These are phyloP conservation scores for Typha latifolia DNA, from an alignment of 176 grass and related monocot species.

Conservation along the genomic window DNA sequence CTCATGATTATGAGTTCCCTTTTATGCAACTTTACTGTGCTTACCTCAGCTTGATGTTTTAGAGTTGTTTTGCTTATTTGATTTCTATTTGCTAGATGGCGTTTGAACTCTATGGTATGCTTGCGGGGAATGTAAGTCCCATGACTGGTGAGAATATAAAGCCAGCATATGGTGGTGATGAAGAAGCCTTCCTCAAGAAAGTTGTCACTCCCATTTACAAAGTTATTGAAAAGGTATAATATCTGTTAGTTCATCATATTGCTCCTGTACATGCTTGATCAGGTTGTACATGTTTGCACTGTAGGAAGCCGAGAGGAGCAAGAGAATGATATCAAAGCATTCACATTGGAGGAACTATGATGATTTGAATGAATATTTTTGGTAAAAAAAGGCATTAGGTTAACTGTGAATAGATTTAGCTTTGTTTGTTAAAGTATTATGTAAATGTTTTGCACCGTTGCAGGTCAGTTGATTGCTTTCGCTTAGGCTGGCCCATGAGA, in stretches of 20 bases:
- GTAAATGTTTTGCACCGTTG: not conserved
- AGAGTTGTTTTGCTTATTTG: not conserved
- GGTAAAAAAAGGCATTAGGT: constrained; percentile 28
- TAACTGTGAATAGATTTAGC: constrained; percentile 15
- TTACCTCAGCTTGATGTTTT: too few relatives aligned
- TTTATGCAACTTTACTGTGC: too few relatives aligned
- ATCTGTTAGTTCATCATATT: constrained; percentile 9
- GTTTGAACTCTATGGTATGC: constrained; percentile 90
- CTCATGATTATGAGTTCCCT: too few relatives aligned
- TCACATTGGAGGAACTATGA: constrained; percentile 96
- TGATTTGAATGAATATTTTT: constrained; percentile 96
- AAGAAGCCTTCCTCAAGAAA: constrained; percentile 85
- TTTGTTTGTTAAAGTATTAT: constrained; percentile 3
- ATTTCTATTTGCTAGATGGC: constrained; percentile 63
- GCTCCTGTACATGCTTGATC: not conserved
- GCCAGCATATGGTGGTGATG: constrained; percentile 78
- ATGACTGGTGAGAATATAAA: constrained; percentile 92
- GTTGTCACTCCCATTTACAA: constrained; percentile 91
- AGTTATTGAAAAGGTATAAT: constrained; percentile 57
- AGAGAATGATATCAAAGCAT: constrained; percentile 77
- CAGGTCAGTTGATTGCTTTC: constrained; percentile 87
- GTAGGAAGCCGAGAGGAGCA: constrained; percentile 78
- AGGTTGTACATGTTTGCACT: not conserved
- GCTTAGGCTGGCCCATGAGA: constrained; percentile 93
- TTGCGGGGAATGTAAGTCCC: constrained; percentile 87